Base-by-base conservation (phyloP, 441 rosid genomes). In the Gossypium lobatum region DNA sequence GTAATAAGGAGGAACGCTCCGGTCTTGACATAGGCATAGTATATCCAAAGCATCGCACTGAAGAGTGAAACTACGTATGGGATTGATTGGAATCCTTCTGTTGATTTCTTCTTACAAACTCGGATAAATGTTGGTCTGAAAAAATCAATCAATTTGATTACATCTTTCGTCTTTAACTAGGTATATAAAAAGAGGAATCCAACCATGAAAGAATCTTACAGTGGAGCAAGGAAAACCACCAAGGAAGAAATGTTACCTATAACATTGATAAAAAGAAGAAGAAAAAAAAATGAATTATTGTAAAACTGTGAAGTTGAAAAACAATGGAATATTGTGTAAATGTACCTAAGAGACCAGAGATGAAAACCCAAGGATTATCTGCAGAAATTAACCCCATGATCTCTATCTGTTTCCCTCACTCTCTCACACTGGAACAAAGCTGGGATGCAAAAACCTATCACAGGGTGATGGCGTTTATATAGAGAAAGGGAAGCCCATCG, bases 261-360 rank as follows among this genome's bases (percentile, higher is more conserved):
- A 76, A 70, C 63, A 73, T n/a, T 59, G 2, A 67, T 16, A 16
- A 52, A 1, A 46, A 34, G 37, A 11, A 26, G 16, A 10, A 45
- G 50, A 45, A 45, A n/a, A 45, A 31, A 6, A 11, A 10, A 2
- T 46, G 4, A 46, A 46, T 46, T 46, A 2, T 46, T 2, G 10
- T 25, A 26, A 60, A 31, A 60, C 26, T 60, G 7, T 14, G 9
- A 18, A n/a, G 63, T 45, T 34, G 16, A 10, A 48, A 50, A 50
- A 13, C 16, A 50, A 3, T 14, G 13, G 4, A 3, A 1, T 58
- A n/a, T 53, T 1, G 39, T 5, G 17, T 50, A 50, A 13, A 16
- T 54, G 14, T 81, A 90, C 98, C 96, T 73, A 88, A 83, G 66
- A 89, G 58, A 37, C 93, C 96, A 66, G 87, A 87, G 21, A 74